Evolutionary conservation across 108 stramenopile genomes (phyloP).

Genomic region (Stephanodiscus minutulus): DNA sequence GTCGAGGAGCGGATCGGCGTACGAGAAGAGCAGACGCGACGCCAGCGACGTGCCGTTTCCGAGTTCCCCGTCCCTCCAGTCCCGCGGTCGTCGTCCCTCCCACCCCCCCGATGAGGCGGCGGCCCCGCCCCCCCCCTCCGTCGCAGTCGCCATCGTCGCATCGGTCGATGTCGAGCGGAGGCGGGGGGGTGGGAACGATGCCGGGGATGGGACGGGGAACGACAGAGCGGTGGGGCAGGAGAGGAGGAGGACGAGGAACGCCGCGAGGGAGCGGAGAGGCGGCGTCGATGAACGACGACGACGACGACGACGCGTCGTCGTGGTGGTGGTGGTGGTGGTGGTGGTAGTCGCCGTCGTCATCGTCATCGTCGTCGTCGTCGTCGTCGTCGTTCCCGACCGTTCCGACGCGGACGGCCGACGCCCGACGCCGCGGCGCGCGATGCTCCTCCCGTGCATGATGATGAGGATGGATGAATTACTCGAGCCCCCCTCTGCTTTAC

Average conservation of each 20-base stretch:
- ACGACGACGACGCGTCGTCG: too few species aligned
- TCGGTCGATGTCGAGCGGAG: too few species aligned
- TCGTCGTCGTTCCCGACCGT: too few species aligned
- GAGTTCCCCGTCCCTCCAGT: slow-evolving; percentile 60
- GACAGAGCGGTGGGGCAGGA: neutral
- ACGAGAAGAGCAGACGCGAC: slow-evolving; percentile 60
- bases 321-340: too few species aligned
- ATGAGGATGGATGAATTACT: too few species aligned
- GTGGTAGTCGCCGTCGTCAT: too few species aligned
- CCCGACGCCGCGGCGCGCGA: too few species aligned
- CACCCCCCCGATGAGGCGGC: neutral
- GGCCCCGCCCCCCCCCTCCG: too few species aligned
- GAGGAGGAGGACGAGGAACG: neutral
- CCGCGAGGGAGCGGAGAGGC: neutral
- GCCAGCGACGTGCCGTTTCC: slow-evolving; percentile 38
- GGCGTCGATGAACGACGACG: neutral
- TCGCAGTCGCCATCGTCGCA: neutral
- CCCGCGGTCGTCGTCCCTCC: neutral
- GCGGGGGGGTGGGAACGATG: neutral
- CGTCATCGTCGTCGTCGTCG: too few species aligned
- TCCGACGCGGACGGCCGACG: too few species aligned
- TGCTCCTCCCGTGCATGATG: too few species aligned
- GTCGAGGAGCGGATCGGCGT: slow-evolving; percentile 62
- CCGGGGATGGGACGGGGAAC: neutral
- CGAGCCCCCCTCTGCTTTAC: too few species aligned